A percentile compares a stretch with the other conserved stretches of the same genome.
Evolutionary conservation across 2,329 filamentous ascomycete genomes (phyloP).

Genomic region (Hypomyces perniciosus): DNA sequence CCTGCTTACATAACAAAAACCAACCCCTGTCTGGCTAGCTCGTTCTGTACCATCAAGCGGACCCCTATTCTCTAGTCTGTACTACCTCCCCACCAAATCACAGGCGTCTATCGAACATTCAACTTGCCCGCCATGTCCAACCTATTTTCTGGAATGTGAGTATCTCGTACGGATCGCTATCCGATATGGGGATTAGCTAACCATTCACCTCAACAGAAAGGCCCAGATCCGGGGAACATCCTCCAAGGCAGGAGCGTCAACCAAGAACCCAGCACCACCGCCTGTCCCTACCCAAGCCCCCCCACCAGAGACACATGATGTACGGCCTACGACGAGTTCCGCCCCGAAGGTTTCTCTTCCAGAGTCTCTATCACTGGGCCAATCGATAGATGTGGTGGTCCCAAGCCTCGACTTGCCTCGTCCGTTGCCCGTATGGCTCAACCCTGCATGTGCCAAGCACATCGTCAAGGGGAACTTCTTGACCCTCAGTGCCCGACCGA

Average conservation of each 20-base stretch:
- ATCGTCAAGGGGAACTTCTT: slow-evolving; percentile 98
- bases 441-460: slow-evolving; percentile 69
- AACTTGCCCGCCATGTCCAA: slow-evolving; percentile 45
- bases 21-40: too few species aligned
- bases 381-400: slow-evolving; percentile 64
- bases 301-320: slow-evolving; percentile 20
- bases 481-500: slow-evolving; percentile 90
- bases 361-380: slow-evolving; percentile 57
- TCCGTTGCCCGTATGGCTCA: slow-evolving; percentile 62
- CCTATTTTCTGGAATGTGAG: slow-evolving; percentile 58
- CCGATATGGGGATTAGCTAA: background rate
- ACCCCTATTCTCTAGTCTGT: too few species aligned
- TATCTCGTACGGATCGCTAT: slow-evolving; percentile 16
- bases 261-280: slow-evolving; percentile 4
- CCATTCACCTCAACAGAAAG: slow-evolving; percentile 6
- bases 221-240: slow-evolving; percentile 11
- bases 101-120: slow-evolving; percentile 6
- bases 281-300: background rate
- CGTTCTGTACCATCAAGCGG: too few species aligned
- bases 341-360: slow-evolving; percentile 57
- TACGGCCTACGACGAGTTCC: slow-evolving; percentile 40
- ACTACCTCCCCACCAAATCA: slow-evolving; percentile 7
- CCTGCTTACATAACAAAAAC: too few species aligned
- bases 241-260: slow-evolving; percentile 10
- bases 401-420: slow-evolving; percentile 34